phyloP scores from a whole-genome alignment of 768 basidiomycete species.

The Crassisporium funariophilum region DNA sequence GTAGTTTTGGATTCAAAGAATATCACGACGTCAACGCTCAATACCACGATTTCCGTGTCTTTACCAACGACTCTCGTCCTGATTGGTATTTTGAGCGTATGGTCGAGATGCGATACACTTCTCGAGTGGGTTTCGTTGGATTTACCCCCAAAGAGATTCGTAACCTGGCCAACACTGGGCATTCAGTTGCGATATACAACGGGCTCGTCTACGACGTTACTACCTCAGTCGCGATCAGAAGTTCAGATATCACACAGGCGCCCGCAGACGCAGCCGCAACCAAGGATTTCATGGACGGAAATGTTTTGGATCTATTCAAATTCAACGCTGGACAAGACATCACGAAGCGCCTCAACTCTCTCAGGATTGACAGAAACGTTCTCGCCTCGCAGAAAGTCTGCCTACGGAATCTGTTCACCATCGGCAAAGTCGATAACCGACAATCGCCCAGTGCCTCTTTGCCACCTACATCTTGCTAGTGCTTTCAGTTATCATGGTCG shows the following conservation, averaged over 20 bases:
- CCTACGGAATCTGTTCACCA: slow-evolving; percentile 88
- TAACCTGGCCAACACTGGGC: slow-evolving; percentile 63
- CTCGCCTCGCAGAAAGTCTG: slow-evolving; percentile 82
- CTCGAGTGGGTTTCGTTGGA: slow-evolving; percentile 87
- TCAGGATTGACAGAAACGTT: slow-evolving; percentile 60
- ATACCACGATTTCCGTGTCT: slow-evolving; percentile 96
- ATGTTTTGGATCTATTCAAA: slow-evolving; percentile 75
- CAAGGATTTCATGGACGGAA: slow-evolving; percentile 74
- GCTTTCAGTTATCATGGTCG: slow-evolving; percentile 89
- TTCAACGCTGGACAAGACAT: slow-evolving; percentile 76
- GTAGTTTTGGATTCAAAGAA: slow-evolving; percentile 79
- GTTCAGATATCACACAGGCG: slow-evolving; percentile 49
- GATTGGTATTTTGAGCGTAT: slow-evolving; percentile 99
- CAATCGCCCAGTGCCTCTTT: slow-evolving; percentile 89
- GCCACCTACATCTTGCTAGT: slow-evolving; percentile 89
- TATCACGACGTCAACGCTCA: slow-evolving; percentile 72
- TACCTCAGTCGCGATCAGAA: slow-evolving; percentile 60
- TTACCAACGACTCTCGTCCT: slow-evolving; percentile 85
- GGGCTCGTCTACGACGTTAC: slow-evolving; percentile 87
- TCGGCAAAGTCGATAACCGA: slow-evolving; percentile 91
- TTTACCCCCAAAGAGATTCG: slow-evolving; percentile 76
- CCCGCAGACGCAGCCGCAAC: slow-evolving; percentile 43
- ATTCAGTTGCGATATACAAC: slow-evolving; percentile 84
- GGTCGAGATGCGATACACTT: slow-evolving; percentile 89
- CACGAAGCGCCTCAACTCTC: slow-evolving; percentile 68